Percentiles rank a stretch among this genome's conserved stretches.
These are phyloP conservation scores for Magnusiomyces tetraspermus DNA, from an alignment of 1,139 yeast species.

Conservation along the genomic window DNA sequence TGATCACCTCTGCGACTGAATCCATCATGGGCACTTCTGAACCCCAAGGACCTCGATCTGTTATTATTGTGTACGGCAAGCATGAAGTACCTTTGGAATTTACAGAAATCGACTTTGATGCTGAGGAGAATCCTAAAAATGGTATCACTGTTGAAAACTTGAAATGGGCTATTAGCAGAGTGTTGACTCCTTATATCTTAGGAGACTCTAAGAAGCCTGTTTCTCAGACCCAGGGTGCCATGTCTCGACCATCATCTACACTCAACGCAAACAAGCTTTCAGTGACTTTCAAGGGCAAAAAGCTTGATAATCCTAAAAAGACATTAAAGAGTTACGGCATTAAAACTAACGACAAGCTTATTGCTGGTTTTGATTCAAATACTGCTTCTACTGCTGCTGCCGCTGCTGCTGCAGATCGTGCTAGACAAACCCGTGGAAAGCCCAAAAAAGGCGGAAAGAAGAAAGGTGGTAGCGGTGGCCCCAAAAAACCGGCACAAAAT, in stretches of 20 bases:
- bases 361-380: background rate
- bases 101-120: constrained; percentile 11
- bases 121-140: constrained; percentile 11
- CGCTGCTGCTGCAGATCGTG: constrained; percentile 5
- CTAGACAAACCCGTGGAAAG: background rate
- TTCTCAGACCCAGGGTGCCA: background rate
- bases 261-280: constrained; percentile 23
- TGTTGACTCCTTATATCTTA: constrained; percentile 14
- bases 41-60: background rate
- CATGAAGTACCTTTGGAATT: constrained; percentile 11
- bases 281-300: constrained; percentile 29
- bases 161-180: constrained; percentile 8
- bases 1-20: background rate
- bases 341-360: background rate
- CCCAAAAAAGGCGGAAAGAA: background rate
- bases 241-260: constrained; percentile 2
- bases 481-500: background rate
- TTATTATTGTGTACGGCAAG: constrained; percentile 7
- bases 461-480: background rate
- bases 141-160: constrained; percentile 14
- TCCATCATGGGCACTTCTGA: background rate
- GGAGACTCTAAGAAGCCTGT: constrained; percentile 3
- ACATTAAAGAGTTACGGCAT: constrained; percentile 2
- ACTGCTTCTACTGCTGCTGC: constrained; percentile 1
- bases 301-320: constrained; percentile 22